Conservation (phyloP, 352 stramenopile species). For the Phytophthora rubi region DNA sequence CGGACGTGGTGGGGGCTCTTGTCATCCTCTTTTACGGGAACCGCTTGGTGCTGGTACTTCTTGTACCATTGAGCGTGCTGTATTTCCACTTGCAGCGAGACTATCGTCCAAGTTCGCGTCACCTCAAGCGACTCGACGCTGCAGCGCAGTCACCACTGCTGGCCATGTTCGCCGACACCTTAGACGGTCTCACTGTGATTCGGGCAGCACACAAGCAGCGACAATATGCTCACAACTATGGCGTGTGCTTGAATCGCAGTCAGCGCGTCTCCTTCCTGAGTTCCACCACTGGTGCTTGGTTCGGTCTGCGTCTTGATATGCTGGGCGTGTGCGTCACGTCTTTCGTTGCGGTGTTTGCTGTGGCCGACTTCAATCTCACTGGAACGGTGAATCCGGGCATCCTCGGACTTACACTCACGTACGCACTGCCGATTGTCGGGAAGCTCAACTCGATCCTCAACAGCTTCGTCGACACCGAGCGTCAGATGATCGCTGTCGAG, state of each 20-base stretch:
- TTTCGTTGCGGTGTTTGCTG: constrained; percentile 82
- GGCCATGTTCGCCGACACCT: constrained; percentile 73
- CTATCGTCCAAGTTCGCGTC: constrained; percentile 78
- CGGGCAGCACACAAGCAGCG: constrained; percentile 55
- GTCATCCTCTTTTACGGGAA: constrained; percentile 86
- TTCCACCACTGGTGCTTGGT: constrained; percentile 81
- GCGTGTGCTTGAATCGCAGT: constrained; percentile 58
- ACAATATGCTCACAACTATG: constrained; percentile 52
- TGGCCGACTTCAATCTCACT: constrained; percentile 68
- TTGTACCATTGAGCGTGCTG: constrained; percentile 72
- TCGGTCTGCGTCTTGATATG: constrained; percentile 85
- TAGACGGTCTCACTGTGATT: constrained; percentile 76
- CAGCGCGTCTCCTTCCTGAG: constrained; percentile 82
- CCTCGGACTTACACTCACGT: constrained; percentile 91
- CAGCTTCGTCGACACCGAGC: constrained; percentile 89
- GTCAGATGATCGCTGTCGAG: constrained; percentile 93
- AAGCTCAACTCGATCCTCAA: constrained; percentile 89
- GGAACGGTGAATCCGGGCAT: constrained; percentile 70
- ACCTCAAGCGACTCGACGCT: constrained; percentile 73
- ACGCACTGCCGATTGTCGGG: constrained; percentile 87
- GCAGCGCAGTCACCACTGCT: constrained; percentile 81
- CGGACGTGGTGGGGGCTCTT: constrained; percentile 73
- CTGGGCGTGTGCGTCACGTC: constrained; percentile 83
- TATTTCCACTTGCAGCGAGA: constrained; percentile 69
- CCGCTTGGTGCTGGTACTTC: constrained; percentile 69